Evolutionary conservation across 1,284 basidiomycete species (phyloP).

Genomic region (Macrocybe sp.): DNA sequence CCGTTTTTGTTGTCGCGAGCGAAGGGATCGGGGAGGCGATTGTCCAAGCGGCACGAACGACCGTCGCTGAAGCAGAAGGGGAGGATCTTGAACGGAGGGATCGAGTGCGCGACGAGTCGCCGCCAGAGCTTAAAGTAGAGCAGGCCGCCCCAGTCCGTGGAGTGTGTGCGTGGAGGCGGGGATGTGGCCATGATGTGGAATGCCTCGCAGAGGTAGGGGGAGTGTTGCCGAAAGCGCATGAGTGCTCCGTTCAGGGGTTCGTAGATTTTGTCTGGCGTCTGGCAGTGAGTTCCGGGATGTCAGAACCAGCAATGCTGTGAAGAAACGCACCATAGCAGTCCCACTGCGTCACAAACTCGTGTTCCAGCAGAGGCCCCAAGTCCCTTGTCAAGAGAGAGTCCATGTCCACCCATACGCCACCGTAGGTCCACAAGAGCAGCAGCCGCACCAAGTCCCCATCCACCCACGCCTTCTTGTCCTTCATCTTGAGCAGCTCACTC

Average conservation of each 20-base stretch:
- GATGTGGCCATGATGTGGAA: constrained; percentile 85
- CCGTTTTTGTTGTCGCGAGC: constrained; percentile 52
- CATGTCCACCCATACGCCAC: constrained; percentile 95
- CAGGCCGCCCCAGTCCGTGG: constrained; percentile 89
- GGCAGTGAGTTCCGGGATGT: not conserved
- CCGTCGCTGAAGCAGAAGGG: constrained; percentile 93
- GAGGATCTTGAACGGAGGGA: constrained; percentile 84
- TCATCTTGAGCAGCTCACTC: constrained; percentile 48
- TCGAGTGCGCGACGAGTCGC: constrained; percentile 63
- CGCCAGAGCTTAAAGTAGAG: constrained; percentile 88
- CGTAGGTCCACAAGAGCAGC: constrained; percentile 83
- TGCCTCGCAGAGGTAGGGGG: constrained; percentile 92
- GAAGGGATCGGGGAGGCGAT: constrained; percentile 89
- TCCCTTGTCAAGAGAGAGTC: constrained; percentile 86
- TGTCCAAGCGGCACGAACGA: constrained; percentile 85
- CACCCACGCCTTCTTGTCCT: constrained; percentile 85
- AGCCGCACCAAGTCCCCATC: constrained; percentile 87
- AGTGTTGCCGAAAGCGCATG: constrained; percentile 85
- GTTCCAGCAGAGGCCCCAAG: constrained; percentile 77
- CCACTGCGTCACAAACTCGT: constrained; percentile 95
- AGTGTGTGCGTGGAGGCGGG: constrained; percentile 66
- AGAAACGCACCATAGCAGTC: constrained; percentile 84
- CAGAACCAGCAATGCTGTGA: not conserved
- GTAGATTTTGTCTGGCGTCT: constrained; percentile 72
- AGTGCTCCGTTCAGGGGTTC: constrained; percentile 87